Conservation (phyloP, 1,284 basidiomycete genomes). For the Melampsora americana region DNA sequence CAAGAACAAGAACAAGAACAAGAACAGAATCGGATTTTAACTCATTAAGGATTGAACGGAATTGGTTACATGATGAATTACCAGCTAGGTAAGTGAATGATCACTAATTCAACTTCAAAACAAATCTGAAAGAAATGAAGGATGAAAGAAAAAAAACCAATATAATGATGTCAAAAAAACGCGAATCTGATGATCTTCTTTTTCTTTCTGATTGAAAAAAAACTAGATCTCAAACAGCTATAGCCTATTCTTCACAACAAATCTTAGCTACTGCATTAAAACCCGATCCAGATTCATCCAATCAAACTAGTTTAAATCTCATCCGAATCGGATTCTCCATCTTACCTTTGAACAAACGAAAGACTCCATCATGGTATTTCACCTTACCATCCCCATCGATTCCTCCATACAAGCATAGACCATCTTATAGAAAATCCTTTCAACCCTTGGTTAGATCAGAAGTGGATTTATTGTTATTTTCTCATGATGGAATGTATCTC, state of each 20-base stretch:
- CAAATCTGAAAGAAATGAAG: too few species aligned
- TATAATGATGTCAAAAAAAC: too few species aligned
- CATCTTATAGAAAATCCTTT: background rate
- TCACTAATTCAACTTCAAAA: too few species aligned
- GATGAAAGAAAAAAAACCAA: too few species aligned
- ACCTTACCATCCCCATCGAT: background rate
- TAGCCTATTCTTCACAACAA: conserved; percentile 22
- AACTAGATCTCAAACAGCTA: background rate
- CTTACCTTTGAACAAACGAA: background rate
- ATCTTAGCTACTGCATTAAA: background rate
- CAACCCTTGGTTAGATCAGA: background rate
- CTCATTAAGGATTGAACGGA: too few species aligned
- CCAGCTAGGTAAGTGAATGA: too few species aligned
- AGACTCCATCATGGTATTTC: background rate
- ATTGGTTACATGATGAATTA: too few species aligned
- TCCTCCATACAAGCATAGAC: background rate
- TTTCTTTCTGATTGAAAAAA: too few species aligned
- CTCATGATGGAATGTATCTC: conserved; percentile 12
- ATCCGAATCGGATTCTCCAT: background rate
- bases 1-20: too few species aligned
- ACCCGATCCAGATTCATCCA: background rate
- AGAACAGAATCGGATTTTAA: too few species aligned
- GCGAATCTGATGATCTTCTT: too few species aligned
- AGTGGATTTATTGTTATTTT: conserved; percentile 9
- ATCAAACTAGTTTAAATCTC: background rate